phyloP scores from a whole-genome alignment of 2,329 filamentous ascomycete species.

The Colletotrichum sp. region DNA sequence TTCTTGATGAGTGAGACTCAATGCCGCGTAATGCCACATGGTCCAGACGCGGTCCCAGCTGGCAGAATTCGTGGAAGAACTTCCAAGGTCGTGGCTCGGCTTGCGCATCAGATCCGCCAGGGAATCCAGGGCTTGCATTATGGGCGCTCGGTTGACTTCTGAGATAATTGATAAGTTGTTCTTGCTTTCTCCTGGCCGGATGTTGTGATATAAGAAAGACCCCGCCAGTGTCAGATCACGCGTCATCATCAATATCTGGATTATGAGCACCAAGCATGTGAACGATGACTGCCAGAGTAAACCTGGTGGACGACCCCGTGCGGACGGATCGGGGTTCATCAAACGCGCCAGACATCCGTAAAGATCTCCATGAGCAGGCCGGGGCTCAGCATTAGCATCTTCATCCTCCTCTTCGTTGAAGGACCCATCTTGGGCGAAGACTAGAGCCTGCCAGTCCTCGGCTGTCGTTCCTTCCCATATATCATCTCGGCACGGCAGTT shows the following conservation, averaged over 20 bases:
- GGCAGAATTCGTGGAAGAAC: not conserved
- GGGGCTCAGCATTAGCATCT: not conserved
- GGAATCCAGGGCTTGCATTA: not conserved
- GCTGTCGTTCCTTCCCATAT: not conserved
- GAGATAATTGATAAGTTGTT: not conserved
- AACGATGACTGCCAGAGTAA: not conserved
- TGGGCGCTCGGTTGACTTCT: not conserved
- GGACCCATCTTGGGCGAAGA: not conserved
- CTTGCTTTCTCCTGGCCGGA: not conserved
- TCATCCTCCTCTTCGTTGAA: not conserved
- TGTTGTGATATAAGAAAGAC: not conserved
- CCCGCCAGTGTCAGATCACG: not conserved
- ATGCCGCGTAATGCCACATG: not conserved
- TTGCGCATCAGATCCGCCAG: not conserved
- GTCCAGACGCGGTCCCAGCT: not conserved
- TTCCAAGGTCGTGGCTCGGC: not conserved
- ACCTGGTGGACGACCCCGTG: not conserved
- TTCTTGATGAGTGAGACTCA: not conserved
- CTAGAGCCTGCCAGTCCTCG: not conserved
- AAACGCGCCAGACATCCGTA: not conserved
- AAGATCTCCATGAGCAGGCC: not conserved
- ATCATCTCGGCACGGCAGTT: not conserved
- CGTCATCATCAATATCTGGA: not conserved
- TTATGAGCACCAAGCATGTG: not conserved
- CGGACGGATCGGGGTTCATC: not conserved